Evolutionary conservation across 2,329 filamentous ascomycete species (phyloP).

Genomic region (Rugonectria rugulosa): DNA sequence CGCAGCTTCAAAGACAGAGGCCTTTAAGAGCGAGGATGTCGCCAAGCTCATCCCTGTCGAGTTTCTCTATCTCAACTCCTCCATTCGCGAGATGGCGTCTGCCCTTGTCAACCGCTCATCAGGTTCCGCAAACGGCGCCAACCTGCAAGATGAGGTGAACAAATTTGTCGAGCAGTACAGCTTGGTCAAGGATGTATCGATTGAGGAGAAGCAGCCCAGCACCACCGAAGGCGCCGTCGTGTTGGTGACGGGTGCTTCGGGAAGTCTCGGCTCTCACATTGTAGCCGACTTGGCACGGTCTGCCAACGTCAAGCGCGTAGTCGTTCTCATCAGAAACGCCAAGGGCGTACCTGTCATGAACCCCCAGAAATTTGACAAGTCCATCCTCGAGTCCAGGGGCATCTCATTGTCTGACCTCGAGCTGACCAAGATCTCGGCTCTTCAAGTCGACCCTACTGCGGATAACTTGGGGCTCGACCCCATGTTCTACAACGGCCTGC

Average conservation of each 20-base stretch:
- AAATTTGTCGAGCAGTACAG: constrained; percentile 18
- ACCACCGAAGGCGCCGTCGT: constrained; percentile 18
- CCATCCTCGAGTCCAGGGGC: constrained; percentile 11
- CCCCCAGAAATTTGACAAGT: constrained; percentile 11
- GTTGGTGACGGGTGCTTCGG: constrained; percentile 30
- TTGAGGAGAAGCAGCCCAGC: constrained; percentile 7
- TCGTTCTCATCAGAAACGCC: constrained; percentile 14
- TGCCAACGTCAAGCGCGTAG: constrained; percentile 17
- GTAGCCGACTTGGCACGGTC: constrained; percentile 21
- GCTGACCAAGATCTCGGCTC: constrained; percentile 24
- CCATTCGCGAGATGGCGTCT: constrained; percentile 18
- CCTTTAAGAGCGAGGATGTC: constrained; percentile 19
- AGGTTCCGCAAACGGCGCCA: not conserved
- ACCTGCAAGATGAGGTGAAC: not conserved
- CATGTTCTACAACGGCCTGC: constrained; percentile 18
- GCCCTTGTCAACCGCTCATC: constrained; percentile 13
- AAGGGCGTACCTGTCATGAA: not conserved
- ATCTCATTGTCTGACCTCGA: constrained; percentile 17
- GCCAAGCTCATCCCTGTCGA: constrained; percentile 22
- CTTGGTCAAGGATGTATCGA: not conserved
- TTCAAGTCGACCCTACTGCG: constrained; percentile 26
- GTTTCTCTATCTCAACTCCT: constrained; percentile 31
- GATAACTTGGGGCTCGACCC: constrained; percentile 24
- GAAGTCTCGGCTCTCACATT: constrained; percentile 28
- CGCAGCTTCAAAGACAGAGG: constrained; percentile 23